Conservation (phyloP, 805 yeast species). For the Wickerhamiella cacticola region DNA sequence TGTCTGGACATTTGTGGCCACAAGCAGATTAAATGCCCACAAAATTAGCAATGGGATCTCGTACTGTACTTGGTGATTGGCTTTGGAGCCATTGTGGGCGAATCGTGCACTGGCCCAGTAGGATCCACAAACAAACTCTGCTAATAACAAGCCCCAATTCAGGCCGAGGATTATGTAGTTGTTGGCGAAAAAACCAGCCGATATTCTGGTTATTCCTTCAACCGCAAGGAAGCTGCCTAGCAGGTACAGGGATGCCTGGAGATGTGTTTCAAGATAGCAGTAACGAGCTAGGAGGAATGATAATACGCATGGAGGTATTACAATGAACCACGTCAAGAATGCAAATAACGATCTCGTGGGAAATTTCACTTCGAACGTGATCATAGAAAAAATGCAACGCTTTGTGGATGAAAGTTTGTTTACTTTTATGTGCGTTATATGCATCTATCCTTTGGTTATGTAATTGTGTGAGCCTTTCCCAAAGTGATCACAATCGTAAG, state of each 20-base stretch:
- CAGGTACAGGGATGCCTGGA: neutral
- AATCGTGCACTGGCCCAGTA: constrained; percentile 10
- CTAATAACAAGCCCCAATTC: neutral
- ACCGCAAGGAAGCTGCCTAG: constrained; percentile 3
- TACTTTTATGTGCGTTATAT: constrained; percentile 5
- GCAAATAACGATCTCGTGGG: constrained; percentile 3
- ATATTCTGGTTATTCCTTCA: neutral
- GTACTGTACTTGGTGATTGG: neutral
- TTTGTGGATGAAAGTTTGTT: neutral
- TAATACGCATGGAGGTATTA: constrained; percentile 1
- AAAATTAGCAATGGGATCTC: constrained; percentile 4
- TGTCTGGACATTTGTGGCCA: constrained; percentile 1
- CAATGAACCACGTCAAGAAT: neutral
- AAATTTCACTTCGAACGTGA: constrained; percentile 9
- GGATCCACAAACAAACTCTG: constrained; percentile 1
- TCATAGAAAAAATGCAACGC: neutral
- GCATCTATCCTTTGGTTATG: neutral
- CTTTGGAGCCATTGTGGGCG: neutral
- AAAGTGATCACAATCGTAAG: neutral
- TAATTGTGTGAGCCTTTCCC: neutral
- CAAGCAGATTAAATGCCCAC: constrained; percentile 4
- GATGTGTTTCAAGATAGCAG: neutral
- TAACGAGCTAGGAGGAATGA: neutral
- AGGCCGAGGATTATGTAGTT: neutral
- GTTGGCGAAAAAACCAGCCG: constrained; percentile 5